Evolutionary conservation across 2,329 filamentous ascomycete genomes (phyloP), one percentile per base, ranked within the genome.

Genomic region (Sporothrix schenckii): DNA sequence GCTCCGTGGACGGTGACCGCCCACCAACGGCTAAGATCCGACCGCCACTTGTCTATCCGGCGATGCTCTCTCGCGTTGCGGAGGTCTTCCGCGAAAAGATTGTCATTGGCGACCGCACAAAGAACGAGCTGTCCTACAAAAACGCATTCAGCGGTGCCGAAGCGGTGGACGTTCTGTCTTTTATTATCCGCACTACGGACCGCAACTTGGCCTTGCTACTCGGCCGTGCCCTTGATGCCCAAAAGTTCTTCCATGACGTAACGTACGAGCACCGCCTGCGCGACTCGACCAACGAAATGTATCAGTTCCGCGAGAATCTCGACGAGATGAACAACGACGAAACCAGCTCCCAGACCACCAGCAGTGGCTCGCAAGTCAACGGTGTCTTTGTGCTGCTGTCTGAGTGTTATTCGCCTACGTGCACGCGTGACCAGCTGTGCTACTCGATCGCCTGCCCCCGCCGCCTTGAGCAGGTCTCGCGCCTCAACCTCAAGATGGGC

Each of bases 171-270:
- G 87, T 98, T 71, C 91, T 99, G 74, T 92, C 92, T 0, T 97
- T 96, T 78, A 98, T 99, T 74, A 98, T 99, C 80, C 91, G 96
- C 77, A 99, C 95, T 1, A 97, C 93, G 0, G 95, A 99, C 80
- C 89, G 95, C 71, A 99, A 99, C 78, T 84, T 99, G 72, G 95
- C 95, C 13, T 84, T 99, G 65, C 87, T 99, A 11, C 84, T 99
- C 19, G 95, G 95, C 73, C 88, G 95, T 78, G 93, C 95, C 54
- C 83, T 99, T 72, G 95, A 99, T 81, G 95, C 95, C 30, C 95
- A 99, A 78, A 98, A 98, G 79, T 97, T 97, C 82, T 99, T 99
- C 79, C 95, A 99, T 82, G 95, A 99, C 84, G 95, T 98, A 66
- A 97, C 94, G 0, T 99, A 99, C 80, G 94, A 97, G 76, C 95